Evolutionary conservation across 2,329 filamentous ascomycete genomes (phyloP), one percentile per base, ranked within the genome.

Genomic region (Fusarium avenaceum): DNA sequence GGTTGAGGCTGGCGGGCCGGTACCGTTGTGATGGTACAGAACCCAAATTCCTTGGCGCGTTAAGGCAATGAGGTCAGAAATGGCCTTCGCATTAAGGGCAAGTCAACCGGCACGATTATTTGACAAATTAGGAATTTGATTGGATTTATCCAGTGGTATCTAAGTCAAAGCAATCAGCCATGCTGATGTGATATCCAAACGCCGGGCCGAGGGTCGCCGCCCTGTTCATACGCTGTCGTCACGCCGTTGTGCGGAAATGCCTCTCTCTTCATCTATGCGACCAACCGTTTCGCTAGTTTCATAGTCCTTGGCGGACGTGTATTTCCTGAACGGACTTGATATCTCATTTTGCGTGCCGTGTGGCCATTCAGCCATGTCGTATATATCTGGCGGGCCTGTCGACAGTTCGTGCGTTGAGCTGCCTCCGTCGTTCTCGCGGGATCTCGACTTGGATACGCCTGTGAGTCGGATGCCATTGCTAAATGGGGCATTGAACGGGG

Each of bases 251-350:
- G 65, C 50, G 49, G 65, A 45, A 35, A 65, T 28, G 8, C 42
- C 65, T 24, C 43, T 59, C 47, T 71, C 67, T 39, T 57, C 65
- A 24, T 68, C 44, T 9, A 63, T 60, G 19, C 46, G 55, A 19
- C 70, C 65, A 5, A 55, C 67, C 19, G 45, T 49, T 20, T 64
- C 67, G 11, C 47, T 38, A 17, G 46, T 35, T 17, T 58, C 60
- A 56, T 65, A 62, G 39, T 71, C 60, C 28, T 46, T 68, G 1
- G 67, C 49, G 30, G 64, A 56, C 7, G 59, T 38, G n/a, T 70
- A 70, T 19, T 71, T 71, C 6, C 65, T 49, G 32, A 59, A 69
- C 3, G 67, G 67, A 33, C 56, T 69, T 33, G 64, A 70, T 45
- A 63, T 68, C 3, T 50, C 46, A 14, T 64, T 59, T 14, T 69